These are phyloP conservation scores for Cladobotryum mycophilum DNA, from an alignment of 2,329 filamentous ascomycete species.

Conservation along the genomic window DNA sequence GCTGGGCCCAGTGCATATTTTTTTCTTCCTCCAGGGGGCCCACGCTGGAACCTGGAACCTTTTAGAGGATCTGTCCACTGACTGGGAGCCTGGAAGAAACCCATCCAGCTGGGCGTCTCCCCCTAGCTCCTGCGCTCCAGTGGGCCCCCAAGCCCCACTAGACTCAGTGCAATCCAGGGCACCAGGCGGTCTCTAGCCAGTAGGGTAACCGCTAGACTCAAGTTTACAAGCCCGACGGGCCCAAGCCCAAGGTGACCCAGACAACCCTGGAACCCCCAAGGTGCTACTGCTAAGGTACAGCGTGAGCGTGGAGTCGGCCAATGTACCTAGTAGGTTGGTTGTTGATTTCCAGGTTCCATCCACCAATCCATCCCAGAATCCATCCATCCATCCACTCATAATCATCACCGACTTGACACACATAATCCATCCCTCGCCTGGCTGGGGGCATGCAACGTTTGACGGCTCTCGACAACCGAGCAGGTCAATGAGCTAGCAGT, in stretches of 20 bases:
- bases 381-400: neutral
- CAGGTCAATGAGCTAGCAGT: no score
- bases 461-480: neutral
- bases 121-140: neutral
- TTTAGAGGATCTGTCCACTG: no score
- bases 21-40: no score
- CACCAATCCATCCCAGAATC: no score
- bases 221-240: neutral
- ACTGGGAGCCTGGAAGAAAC: no score
- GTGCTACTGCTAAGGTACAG: no score
- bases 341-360: no score
- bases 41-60: no score
- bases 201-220: neutral
- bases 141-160: neutral
- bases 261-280: neutral
- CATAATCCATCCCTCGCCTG: neutral
- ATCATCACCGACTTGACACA: neutral
- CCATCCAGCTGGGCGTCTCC: no score
- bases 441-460: constrained; percentile 3
- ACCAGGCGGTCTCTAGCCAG: neutral
- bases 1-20: no score
- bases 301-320: no score
- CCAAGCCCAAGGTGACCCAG: neutral
- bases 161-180: neutral
- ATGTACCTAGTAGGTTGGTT: no score